Base-by-base conservation (phyloP, 306 rosid species). In the Fragaria ananassa region DNA sequence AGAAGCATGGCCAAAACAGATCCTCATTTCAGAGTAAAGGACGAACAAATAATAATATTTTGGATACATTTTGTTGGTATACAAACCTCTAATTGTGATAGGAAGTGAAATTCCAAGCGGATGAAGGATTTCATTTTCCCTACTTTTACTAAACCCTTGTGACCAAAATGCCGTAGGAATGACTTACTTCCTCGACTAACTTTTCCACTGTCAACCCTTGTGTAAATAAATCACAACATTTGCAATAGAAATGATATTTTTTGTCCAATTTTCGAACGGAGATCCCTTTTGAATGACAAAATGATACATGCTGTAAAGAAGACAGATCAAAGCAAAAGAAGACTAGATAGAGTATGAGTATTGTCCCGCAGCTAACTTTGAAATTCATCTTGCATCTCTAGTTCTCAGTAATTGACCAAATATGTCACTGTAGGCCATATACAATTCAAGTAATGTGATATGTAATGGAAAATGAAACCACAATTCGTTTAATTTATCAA, bases 391-490 rank as follows among this genome's bases (percentile, higher is more conserved):
- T 23, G 57, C 35, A 58, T 34, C 2, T 41, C 6, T 34, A 69
- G 27, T 42, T 75, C 71, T 54, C 13, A 73, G 50, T 41, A 81
- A 68, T 79, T 79, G 25, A 78, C 73, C 74, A 74, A 63, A 49
- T 51, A 60, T 60, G 61, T 37, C 68, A 72, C 10, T 68, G 70
- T 69, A 76, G 47, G 46, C 44, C 82, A 64, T 68, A 61, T 79
- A 76, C 54, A 41, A 31, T 18, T 37, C 7, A 21, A 41, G n/a
- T n/a, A 42, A 56, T 78, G 68, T 17, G 27, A 51, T 6, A 46
- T 53, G 37, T 23, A 79, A 54, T 57, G 74, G 81, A 87, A 75
- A 73, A 17, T 68, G 66, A 79, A 77, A 69, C 75, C 25, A 83
- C 5, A 79, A 50, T 70, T 65, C 63, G 77, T 74, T 74, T 79